Evolutionary conservation across 108 stramenopile genomes (phyloP).

Genomic region (Skeletonema tropicum): DNA sequence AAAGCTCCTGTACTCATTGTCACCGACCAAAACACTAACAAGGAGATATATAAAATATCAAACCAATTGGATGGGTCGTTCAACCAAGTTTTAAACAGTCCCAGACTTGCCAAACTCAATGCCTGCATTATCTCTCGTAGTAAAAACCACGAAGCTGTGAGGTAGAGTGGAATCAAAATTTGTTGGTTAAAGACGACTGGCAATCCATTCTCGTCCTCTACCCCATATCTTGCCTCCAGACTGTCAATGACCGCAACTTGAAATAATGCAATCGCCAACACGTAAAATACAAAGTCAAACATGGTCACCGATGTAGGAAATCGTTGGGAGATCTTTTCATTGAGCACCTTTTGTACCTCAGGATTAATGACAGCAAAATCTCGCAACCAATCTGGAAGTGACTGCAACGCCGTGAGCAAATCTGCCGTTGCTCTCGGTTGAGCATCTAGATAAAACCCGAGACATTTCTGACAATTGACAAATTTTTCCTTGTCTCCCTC

Average conservation of each 20-base stretch:
- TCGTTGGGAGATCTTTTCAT: slow-evolving; percentile 71
- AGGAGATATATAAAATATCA: slow-evolving; percentile 38
- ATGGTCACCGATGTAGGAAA: slow-evolving; percentile 72
- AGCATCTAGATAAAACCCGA: slow-evolving; percentile 63
- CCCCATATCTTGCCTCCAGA: not conserved
- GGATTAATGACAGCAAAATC: slow-evolving; percentile 69
- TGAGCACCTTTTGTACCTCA: slow-evolving; percentile 68
- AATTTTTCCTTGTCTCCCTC: slow-evolving; percentile 47
- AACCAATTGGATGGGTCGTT: slow-evolving; percentile 43
- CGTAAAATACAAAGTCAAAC: slow-evolving; percentile 53
- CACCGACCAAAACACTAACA: slow-evolving; percentile 38
- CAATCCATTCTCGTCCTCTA: too few species aligned
- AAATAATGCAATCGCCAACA: slow-evolving; percentile 31
- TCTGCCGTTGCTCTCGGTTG: slow-evolving; percentile 73
- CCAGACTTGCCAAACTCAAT: slow-evolving; percentile 31
- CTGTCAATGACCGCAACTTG: slow-evolving; percentile 25
- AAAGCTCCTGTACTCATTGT: slow-evolving; percentile 16
- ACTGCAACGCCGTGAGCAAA: slow-evolving; percentile 78
- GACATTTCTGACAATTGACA: slow-evolving; percentile 58
- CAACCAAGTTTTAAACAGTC: slow-evolving; percentile 32
- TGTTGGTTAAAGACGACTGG: not conserved
- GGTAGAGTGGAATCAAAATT: slow-evolving; percentile 20
- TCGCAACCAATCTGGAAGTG: slow-evolving; percentile 63
- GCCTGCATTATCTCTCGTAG: slow-evolving; percentile 44
- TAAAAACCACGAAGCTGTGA: slow-evolving; percentile 29